Base-by-base conservation (phyloP, 352 stramenopile species). In the Globisporangium irregulare region DNA sequence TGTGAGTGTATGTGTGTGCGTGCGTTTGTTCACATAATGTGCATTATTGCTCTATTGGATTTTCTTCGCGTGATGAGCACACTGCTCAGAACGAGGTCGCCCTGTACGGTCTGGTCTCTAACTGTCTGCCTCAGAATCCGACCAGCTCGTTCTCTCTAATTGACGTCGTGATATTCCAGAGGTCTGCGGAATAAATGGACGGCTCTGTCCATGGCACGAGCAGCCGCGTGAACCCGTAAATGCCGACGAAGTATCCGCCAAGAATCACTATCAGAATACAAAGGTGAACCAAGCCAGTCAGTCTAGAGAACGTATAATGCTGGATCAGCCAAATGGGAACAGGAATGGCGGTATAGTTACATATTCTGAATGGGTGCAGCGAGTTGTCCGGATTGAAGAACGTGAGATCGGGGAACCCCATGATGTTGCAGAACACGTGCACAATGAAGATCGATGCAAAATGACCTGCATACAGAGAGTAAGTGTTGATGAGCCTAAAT, bases 401-500 rank as follows among this genome's bases (percentile, higher is more conserved):
- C 15, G 81, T 84, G 48, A 97, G 64, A 58, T 95, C 88, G 14
- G 96, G 96, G 43, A 99, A 92, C 56, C 96, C 96, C 93, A 98
- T 97, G 64, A 95, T 79, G 72, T 99, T 99, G 87, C 96, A 99
- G 68, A 98, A 98, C 20, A 95, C 78, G 76, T 99, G 96, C 48
- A 93, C 86, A 7, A 96, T 63, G 59, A 96, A 91, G 58, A 98
- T 94, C 24, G 90, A 91, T 10, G 82, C 69, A 62, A 99, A 91
- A 65, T 95, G 87, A 36, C 88, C 88, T 96, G 57, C 22, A 65
- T 10, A 62, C 46, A 38, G 34, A 57, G 14, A 46, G 64, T 6
- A 34, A 65, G 34, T 20, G 12, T 65, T 24, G 24, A 4, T 4
- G 20, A 50, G 41, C 6, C 41, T 4, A 50, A 15, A n/a, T 51